These are phyloP conservation scores for Cubamyces lactineus DNA, from an alignment of 768 basidiomycete species.

Conservation along the genomic window DNA sequence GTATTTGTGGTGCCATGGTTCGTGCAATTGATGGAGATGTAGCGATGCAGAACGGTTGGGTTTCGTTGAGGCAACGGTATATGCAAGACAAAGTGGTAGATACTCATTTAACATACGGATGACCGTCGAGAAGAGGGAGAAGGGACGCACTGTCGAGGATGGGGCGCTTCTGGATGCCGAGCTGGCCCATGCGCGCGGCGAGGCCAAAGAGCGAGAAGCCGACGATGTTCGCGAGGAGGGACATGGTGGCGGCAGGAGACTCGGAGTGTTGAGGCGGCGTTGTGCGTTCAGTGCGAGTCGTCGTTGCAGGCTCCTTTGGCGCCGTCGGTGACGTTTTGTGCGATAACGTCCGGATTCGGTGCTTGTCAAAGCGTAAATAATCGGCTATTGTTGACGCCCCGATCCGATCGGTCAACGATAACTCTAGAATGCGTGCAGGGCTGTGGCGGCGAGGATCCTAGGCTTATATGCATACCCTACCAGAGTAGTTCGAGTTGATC, in stretches of 20 bases:
- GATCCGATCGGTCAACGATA: too few species aligned
- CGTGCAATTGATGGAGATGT: too few species aligned
- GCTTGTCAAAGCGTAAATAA: not conserved
- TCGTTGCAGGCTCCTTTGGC: not conserved
- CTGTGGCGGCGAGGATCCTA: too few species aligned
- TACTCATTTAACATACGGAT: not conserved
- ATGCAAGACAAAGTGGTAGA: not conserved
- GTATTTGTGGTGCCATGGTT: not conserved
- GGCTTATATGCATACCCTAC: too few species aligned
- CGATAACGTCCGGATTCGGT: constrained; percentile 3
- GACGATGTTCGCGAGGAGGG: constrained; percentile 68
- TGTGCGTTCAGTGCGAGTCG: not conserved
- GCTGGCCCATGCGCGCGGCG: constrained; percentile 81
- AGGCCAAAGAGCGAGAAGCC: constrained; percentile 86
- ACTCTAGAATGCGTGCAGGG: too few species aligned
- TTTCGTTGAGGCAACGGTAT: not conserved
- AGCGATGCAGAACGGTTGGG: not conserved
- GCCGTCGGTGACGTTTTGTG: not conserved
- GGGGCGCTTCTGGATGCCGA: constrained; percentile 81
- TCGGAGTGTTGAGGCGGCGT: not conserved
- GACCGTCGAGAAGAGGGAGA: not conserved
- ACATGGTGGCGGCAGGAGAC: constrained; percentile 44
- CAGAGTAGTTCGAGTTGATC: too few species aligned
- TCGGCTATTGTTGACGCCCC: not conserved
- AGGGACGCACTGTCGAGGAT: constrained; percentile 74